Evolutionary conservation across 352 stramenopile species (phyloP).

Genomic region (Globisporangium iwayamae): DNA sequence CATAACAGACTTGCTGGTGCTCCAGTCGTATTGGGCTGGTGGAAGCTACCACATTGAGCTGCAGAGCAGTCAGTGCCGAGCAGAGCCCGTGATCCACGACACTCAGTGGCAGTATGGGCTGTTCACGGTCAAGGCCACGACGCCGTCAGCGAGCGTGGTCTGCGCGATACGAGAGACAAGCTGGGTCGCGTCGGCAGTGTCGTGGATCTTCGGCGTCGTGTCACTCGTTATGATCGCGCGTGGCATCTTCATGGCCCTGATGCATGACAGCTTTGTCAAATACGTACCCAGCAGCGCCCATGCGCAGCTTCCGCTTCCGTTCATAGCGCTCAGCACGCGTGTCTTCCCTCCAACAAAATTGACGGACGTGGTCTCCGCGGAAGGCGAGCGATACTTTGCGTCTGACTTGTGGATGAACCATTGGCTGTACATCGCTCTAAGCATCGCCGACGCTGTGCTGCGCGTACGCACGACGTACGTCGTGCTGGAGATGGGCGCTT

Average conservation of each 20-base stretch:
- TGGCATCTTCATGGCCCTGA: slow-evolving; percentile 35
- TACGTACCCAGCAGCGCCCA: slow-evolving; percentile 38
- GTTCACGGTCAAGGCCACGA: slow-evolving; percentile 32
- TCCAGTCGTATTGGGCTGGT: slow-evolving; percentile 51
- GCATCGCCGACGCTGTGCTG: slow-evolving; percentile 40
- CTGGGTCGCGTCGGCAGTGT: slow-evolving; percentile 35
- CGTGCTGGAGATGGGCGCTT: slow-evolving; percentile 39
- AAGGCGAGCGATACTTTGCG: slow-evolving; percentile 39
- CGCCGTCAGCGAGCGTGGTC: slow-evolving; percentile 35
- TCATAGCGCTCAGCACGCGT: slow-evolving; percentile 23
- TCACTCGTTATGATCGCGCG: slow-evolving; percentile 38
- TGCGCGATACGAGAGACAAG: slow-evolving; percentile 35
- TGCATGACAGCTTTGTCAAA: slow-evolving; percentile 25
- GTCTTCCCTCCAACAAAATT: slow-evolving; percentile 27
- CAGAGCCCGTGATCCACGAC: slow-evolving; percentile 30
- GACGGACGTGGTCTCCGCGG: slow-evolving; percentile 33
- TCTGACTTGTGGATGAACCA: slow-evolving; percentile 71
- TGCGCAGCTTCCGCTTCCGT: slow-evolving; percentile 13
- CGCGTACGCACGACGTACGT: slow-evolving; percentile 44
- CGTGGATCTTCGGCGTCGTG: slow-evolving; percentile 34
- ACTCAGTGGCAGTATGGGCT: slow-evolving; percentile 35
- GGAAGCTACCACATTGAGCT: slow-evolving; percentile 44
- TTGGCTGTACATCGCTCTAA: slow-evolving; percentile 60
- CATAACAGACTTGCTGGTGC: slow-evolving; percentile 49
- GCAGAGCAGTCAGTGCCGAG: slow-evolving; percentile 45